Evolutionary conservation across 2,329 filamentous ascomycete genomes (phyloP), one percentile per base, ranked within the genome.

Genomic region (Domatiomyces globalis): DNA sequence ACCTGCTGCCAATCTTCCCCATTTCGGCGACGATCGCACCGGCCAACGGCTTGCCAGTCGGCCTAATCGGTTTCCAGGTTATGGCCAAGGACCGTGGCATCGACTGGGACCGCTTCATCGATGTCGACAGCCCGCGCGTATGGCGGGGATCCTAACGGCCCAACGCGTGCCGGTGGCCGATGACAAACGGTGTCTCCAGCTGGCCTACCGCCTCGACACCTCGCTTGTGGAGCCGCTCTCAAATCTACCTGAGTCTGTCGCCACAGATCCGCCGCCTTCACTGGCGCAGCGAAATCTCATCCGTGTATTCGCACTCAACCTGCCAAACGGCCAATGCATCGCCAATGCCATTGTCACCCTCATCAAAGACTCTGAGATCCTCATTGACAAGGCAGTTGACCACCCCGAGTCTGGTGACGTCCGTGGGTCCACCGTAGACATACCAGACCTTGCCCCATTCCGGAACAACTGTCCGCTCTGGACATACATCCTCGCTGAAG

Each of bases 401-500:
- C 2, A 17, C 4, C 2, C 15, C 3, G 22, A 6, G 17, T 10
- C n/a, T 22, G 22, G 22, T 18, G 12, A 46, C 10, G 19, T 18
- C 15, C 18, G 15, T 17, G 19, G 22, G n/a, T 46, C 44, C 10
- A 46, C 17, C 8, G 19, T 5, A 17, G 44, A 22, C 5, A 46
- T 17, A 17, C 44, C 44, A 22, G 44, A n/a, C 2, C 19, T 17
- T 22, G 44, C 44, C 12, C 17, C 22, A 18, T 46, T 46, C 44
- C 15, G 19, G 10, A 22, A 22, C n/a, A 46, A 46, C 19, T 17
- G n/a, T 5, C 44, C 44, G 4, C 44, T 46, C n/a, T 46, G 44
- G 44, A 46, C 44, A 15, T 46, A 46, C 19, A 46, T 46, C 19
- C 44, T 46, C 44, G 44, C 44, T 10, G 44, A 46, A 46, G 19